Evolutionary conservation across 495 filamentous ascomycete genomes (phyloP).

Genomic region (Penicillium waksmanii): DNA sequence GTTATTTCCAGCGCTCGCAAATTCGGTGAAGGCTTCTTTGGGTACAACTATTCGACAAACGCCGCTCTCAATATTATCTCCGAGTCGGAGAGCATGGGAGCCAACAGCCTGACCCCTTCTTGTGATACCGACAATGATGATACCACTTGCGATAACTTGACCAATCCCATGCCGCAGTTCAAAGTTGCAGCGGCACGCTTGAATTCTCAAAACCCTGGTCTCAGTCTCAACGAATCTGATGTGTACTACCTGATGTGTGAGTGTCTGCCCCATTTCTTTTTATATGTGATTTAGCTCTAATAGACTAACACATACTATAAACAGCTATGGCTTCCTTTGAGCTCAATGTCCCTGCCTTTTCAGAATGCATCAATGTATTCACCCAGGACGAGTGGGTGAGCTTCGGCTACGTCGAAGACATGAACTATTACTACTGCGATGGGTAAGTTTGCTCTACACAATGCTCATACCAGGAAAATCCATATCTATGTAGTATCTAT

Average conservation of each 20-base stretch:
- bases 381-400: slow-evolving; percentile 53
- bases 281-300: neutral
- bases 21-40: slow-evolving; percentile 59
- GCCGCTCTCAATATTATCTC: slow-evolving; percentile 51
- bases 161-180: slow-evolving; percentile 16
- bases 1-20: slow-evolving; percentile 57
- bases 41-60: slow-evolving; percentile 40
- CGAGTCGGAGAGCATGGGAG: slow-evolving; percentile 47
- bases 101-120: slow-evolving; percentile 55
- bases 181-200: slow-evolving; percentile 29
- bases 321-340: slow-evolving; percentile 56
- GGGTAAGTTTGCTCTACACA: slow-evolving; percentile 29
- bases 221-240: slow-evolving; percentile 24
- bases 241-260: slow-evolving; percentile 30
- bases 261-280: neutral
- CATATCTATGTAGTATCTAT: neutral
- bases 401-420: slow-evolving; percentile 57
- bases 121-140: slow-evolving; percentile 18
- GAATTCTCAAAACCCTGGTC: slow-evolving; percentile 28
- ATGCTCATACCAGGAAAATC: neutral
- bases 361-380: slow-evolving; percentile 57
- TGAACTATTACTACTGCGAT: slow-evolving; percentile 58
- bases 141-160: slow-evolving; percentile 12
- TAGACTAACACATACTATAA: neutral
- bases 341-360: slow-evolving; percentile 49